Evolutionary conservation across 1,284 basidiomycete species (phyloP).

Genomic region (Boletus semigastroideus): DNA sequence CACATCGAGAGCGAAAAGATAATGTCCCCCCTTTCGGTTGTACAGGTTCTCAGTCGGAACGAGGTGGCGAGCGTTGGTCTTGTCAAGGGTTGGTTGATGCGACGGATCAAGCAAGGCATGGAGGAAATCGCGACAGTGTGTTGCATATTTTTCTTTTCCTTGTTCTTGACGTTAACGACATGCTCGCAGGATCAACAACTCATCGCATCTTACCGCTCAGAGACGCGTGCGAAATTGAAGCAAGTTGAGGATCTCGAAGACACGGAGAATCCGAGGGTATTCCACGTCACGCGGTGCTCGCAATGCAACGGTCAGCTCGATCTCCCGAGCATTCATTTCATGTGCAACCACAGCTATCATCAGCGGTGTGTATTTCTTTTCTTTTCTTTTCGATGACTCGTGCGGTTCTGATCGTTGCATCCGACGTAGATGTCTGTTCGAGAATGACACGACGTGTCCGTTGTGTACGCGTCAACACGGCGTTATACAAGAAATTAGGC

Average conservation of each 20-base stretch:
- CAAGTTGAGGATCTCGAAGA: constrained; percentile 83
- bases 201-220: constrained; percentile 82
- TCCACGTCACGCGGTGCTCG: constrained; percentile 92
- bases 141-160: constrained; percentile 8
- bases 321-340: constrained; percentile 92
- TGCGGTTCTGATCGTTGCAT: not conserved
- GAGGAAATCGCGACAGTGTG: constrained; percentile 80
- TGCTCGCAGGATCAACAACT: constrained; percentile 77
- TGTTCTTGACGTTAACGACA: not conserved
- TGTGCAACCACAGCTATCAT: constrained; percentile 98
- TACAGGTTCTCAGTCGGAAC: constrained; percentile 87
- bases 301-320: constrained; percentile 87
- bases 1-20: constrained; percentile 79
- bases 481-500: constrained; percentile 85
- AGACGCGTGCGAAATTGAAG: constrained; percentile 79
- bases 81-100: constrained; percentile 86
- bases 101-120: constrained; percentile 69
- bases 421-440: constrained; percentile 67
- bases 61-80: constrained; percentile 87
- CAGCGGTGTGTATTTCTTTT: constrained; percentile 58
- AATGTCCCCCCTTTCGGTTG: constrained; percentile 85
- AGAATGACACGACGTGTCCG: constrained; percentile 88
- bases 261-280: constrained; percentile 76
- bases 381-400: not conserved
- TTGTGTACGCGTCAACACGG: constrained; percentile 84